These are phyloP conservation scores for Torulaspora quercuum DNA, from an alignment of 805 yeast species.

Conservation along the genomic window DNA sequence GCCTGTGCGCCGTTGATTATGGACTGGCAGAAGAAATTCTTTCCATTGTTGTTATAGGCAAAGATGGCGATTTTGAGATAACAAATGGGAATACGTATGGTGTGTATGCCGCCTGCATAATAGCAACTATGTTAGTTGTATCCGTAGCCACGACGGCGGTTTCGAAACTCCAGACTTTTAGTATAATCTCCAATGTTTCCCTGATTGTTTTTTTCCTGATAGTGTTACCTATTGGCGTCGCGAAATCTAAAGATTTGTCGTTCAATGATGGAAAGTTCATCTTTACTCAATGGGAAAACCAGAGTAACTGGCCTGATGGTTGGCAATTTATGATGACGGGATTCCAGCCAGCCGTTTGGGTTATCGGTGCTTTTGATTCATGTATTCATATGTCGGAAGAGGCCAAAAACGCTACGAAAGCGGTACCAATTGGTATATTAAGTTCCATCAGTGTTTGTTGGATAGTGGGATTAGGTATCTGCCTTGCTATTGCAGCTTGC, in stretches of 20 bases:
- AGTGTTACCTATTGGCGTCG: constrained; percentile 59
- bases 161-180: constrained; percentile 57
- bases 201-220: constrained; percentile 51
- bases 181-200: constrained; percentile 53
- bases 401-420: constrained; percentile 53
- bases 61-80: constrained; percentile 53
- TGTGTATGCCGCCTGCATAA: constrained; percentile 58
- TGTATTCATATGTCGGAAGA: constrained; percentile 73
- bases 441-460: constrained; percentile 58
- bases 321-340: constrained; percentile 51
- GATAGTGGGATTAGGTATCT: constrained; percentile 54
- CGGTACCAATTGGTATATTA: constrained; percentile 63
- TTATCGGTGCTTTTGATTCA: constrained; percentile 69
- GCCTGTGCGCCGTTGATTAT: constrained; percentile 63
- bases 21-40: constrained; percentile 61
- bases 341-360: constrained; percentile 71
- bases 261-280: constrained; percentile 52
- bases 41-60: constrained; percentile 53
- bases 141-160: constrained; percentile 54
- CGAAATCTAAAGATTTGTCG: constrained; percentile 31
- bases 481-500: constrained; percentile 53
- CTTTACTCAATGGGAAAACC: constrained; percentile 51
- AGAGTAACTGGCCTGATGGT: constrained; percentile 55
- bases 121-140: constrained; percentile 51
- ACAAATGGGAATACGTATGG: constrained; percentile 58